A percentile compares a stretch with the other conserved stretches of the same genome.
phyloP scores from a whole-genome alignment of 805 yeast genomes.

The Saccharomycopsis sp. region DNA sequence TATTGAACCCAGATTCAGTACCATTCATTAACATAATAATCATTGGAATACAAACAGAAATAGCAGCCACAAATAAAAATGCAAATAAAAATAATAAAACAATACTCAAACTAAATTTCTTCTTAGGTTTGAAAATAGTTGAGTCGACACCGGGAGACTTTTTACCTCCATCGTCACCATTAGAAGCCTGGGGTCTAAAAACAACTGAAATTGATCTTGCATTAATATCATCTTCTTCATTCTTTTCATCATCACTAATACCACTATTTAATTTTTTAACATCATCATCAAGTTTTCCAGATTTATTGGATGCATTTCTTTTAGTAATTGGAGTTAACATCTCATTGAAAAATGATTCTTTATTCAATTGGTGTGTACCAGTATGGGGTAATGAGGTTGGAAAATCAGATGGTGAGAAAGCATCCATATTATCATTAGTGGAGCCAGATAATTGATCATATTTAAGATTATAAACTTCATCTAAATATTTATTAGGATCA shows the following conservation, averaged over 20 bases:
- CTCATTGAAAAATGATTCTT: slow-evolving; percentile 11
- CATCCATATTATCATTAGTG: not conserved
- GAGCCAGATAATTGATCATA: not conserved
- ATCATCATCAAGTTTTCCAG: not conserved
- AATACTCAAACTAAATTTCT: not conserved
- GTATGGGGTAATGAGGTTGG: not conserved
- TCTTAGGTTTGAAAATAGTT: not conserved
- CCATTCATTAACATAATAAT: slow-evolving; percentile 26
- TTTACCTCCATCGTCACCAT: not conserved
- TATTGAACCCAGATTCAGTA: slow-evolving; percentile 22
- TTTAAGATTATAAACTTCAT: not conserved
- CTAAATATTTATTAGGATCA: not conserved
- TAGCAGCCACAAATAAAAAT: slow-evolving; percentile 1
- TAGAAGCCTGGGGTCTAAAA: not conserved
- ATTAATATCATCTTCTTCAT: no score
- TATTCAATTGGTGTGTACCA: not conserved
- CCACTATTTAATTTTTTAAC: no score
- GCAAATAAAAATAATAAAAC: slow-evolving; percentile 1
- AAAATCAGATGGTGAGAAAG: not conserved
- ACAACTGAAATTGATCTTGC: not conserved
- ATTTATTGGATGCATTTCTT: not conserved
- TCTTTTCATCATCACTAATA: no score
- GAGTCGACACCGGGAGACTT: no score
- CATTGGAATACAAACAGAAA: slow-evolving; percentile 12
- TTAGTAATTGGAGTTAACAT: not conserved